Base-by-base conservation (phyloP, 768 basidiomycete species). In the Auricularia sp. region DNA sequence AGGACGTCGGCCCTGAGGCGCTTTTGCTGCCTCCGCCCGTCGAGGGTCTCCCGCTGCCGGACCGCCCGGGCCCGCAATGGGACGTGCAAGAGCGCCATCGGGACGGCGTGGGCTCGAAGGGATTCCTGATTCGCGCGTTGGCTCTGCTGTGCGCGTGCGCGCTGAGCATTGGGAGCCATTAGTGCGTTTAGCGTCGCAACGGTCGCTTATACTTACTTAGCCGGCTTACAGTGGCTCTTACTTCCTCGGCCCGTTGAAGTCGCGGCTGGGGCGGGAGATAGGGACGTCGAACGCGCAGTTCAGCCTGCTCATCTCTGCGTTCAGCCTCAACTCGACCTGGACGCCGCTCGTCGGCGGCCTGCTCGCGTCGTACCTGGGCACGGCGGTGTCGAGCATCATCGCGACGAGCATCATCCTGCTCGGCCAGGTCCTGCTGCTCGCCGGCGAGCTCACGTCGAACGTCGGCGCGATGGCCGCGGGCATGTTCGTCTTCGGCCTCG, bases 331-430 rank as follows among this genome's bases (percentile, higher is more conserved):
- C 71, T 85, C 81, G 47, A 84, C 85, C 2, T 84, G 85, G 82
- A 93, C 91, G 7, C 91, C 91, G 0, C 80, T 93, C 5, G 79
- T 92, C 2, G 88, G 87, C 7, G 91, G 91, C 2, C 63, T 93
- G 3, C 77, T 91, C 51, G 85, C 86, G 8, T 85, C 82, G 69
- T 82, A 79, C 62, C 78, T 91, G 1, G 90, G 90, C 29, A 90
- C 90, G 2, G 88, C 89, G 0, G 73, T 79, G 35, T 83, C 85
- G 0, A 85, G 88, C 64, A 86, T 93, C 59, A 73, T 89, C 16
- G 88, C 91, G 1, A 93, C 91, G 0, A 83, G 86, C 1, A 77
- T 87, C 29, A 86, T 93, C 23, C 81, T 90, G 66, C 63, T 85
- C 3, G 88, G 89, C 36, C 89, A 90, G 70, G 69, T 80, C 43